Evolutionary conservation across 306 rosid species (phyloP), one percentile per base, ranked within the genome.

Genomic region (Herpetospermum pedunculosum): DNA sequence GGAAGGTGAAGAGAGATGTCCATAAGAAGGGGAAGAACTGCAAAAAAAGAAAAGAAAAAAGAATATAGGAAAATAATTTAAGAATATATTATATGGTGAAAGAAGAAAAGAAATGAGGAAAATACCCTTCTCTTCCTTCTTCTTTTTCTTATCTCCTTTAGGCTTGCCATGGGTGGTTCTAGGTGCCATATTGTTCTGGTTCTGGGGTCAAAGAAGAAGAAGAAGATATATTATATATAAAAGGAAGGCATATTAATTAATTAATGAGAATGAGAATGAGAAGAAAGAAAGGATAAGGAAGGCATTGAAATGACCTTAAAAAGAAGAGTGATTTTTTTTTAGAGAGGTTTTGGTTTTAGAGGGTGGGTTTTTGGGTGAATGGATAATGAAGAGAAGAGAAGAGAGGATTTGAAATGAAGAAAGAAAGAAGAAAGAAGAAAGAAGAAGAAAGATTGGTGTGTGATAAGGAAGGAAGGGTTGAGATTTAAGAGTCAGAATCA

Each of bases 381-480:
- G n/a, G n/a, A n/a, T n/a, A n/a, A 37, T n/a, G 70, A 62, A 63
- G 4, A 10, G 35, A 19, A n/a, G 13, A 32, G 21, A 32, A 48
- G 19, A 54, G 62, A 50, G 72, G 38, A 49, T 49, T 55, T 53
- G 59, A 34, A 46, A 25, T 41, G 70, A 41, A 69, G 75, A 37
- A 43, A 2, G 0, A 30, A 50, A 50, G 40, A 11, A 63, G 60
- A 70, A 72, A 72, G 73, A 57, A 63, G 49, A 32, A 75, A 79
- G 47, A 67, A 52, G 76, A 32, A 80, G 74, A 43, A 43, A 80
- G 80, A 78, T 49, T 74, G 50, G 71, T 46, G 96, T 85, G 64
- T 85, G 98, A 93, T 93, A 93, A 93, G 98, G 85, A 87, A 90
- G 87, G 92, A 90, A 89, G 96, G 98, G 98, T 73, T 79, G 96